phyloP scores from a whole-genome alignment of 345 rosid genomes.

The Gossypium mustelinum region DNA sequence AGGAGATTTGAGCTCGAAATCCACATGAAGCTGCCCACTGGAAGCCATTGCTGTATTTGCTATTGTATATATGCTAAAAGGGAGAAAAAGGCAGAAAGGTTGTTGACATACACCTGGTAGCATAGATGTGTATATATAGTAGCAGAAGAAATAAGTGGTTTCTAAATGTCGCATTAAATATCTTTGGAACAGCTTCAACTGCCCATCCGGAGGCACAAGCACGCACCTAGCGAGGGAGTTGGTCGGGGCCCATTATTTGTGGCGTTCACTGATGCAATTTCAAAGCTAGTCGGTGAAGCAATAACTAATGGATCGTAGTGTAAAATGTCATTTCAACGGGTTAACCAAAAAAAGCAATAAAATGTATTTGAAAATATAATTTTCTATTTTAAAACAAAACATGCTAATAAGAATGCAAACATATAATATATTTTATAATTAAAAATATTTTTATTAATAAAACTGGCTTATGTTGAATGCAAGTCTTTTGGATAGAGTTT shows the following conservation, averaged over 20 bases:
- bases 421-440: too few species aligned
- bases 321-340: background rate
- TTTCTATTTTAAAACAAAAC: too few species aligned
- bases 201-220: background rate
- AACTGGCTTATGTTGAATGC: too few species aligned
- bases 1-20: constrained; percentile 64
- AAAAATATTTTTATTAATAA: too few species aligned
- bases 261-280: background rate
- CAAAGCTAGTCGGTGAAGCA: constrained; percentile 14
- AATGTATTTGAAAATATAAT: too few species aligned
- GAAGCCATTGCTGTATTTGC: constrained; percentile 37
- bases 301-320: background rate
- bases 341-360: too few species aligned
- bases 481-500: too few species aligned
- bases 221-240: background rate
- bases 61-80: background rate
- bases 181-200: constrained; percentile 18
- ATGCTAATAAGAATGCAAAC: too few species aligned
- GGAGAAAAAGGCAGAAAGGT: background rate
- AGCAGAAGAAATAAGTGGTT: background rate
- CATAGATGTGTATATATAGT: constrained; percentile 9
- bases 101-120: background rate
- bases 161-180: constrained; percentile 27
- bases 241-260: background rate
- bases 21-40: constrained; percentile 58